Evolutionary conservation across 495 filamentous ascomycete genomes (phyloP), one percentile per base, ranked within the genome.

Genomic region (Halenospora varia): DNA sequence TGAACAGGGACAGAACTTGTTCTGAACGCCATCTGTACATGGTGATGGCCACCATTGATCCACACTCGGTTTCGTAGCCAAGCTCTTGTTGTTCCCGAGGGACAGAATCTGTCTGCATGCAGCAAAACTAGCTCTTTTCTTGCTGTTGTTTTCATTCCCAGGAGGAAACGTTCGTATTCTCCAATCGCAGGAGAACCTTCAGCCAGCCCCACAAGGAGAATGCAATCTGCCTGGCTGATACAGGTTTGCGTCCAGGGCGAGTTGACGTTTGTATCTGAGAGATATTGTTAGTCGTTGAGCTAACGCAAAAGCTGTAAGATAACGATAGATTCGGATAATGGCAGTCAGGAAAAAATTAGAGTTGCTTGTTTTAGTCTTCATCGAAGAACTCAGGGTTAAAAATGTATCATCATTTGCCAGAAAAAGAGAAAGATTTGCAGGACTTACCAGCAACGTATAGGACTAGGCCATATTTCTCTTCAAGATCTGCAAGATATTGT

Each of bases 31-130:
- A 98, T 97, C 66, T 98, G 94, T 22, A 98, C 88, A 64, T 98
- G 94, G 66, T 96, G 93, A 69, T 98, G 95, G 40, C 94, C 90
- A n/a, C 94, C 94, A 64, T 97, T 98, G 63, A 98, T 90, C 94
- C 94, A 98, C 54, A 96, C 81, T 0, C 94, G 86, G 66, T 96
- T 96, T 63, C 90, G 86, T 19, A 98, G 77, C 94, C 94, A 98
- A 46, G 82, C 81, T 39, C 94, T 77, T 0, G 93, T 96, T 22
- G 95, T 65, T 0, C 94, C 94, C 19, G 90, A 83, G 1, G 80
- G 79, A 55, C 88, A 96, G 68, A 93, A 97, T 35, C 95, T 82
- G 64, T 98, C 95, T 0, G 89, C 78, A 71, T 98, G 94, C 2
- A 98, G 74, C n/a, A 98, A 72, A 1, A 98, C 92, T 9, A 98